A percentile compares a stretch with the other conserved stretches of the same genome.
These are phyloP conservation scores for Wickerhamomyces sp. DNA, from an alignment of 1,139 yeast species.

Conservation along the genomic window DNA sequence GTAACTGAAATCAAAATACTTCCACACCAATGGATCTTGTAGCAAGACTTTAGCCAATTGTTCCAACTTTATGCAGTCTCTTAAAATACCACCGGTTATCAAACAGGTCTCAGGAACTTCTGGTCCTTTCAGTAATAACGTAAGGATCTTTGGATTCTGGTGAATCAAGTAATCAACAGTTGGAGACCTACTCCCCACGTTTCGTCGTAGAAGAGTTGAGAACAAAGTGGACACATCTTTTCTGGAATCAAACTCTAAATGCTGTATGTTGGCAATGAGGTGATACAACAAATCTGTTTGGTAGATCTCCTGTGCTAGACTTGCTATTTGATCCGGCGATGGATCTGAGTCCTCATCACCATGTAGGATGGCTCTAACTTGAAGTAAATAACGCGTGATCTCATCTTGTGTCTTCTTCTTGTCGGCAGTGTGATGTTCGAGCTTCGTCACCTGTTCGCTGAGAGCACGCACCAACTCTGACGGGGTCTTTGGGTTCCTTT, in stretches of 20 bases:
- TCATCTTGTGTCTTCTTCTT: slow-evolving; percentile 71
- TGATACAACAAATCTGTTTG: slow-evolving; percentile 63
- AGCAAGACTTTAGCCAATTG: slow-evolving; percentile 56
- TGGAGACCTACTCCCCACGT: slow-evolving; percentile 71
- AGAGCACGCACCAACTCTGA: slow-evolving; percentile 73
- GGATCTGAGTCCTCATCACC: slow-evolving; percentile 70
- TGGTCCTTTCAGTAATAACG: slow-evolving; percentile 60
- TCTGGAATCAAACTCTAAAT: slow-evolving; percentile 82
- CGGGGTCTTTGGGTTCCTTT: slow-evolving; percentile 89
- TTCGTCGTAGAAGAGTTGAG: slow-evolving; percentile 73
- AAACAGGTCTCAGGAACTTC: slow-evolving; percentile 70
- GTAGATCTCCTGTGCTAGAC: slow-evolving; percentile 70
- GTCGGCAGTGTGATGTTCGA: slow-evolving; percentile 40
- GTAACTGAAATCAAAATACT: slow-evolving; percentile 72
- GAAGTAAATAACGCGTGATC: slow-evolving; percentile 60
- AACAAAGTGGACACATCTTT: slow-evolving; percentile 76
- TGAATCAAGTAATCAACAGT: slow-evolving; percentile 77
- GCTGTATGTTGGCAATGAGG: slow-evolving; percentile 51
- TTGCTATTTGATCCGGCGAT: slow-evolving; percentile 71
- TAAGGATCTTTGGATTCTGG: slow-evolving; percentile 60
- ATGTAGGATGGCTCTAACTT: slow-evolving; percentile 61
- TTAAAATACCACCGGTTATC: slow-evolving; percentile 69
- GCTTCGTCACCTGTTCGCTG: slow-evolving; percentile 65
- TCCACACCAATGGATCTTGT: slow-evolving; percentile 65
- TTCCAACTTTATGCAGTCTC: slow-evolving; percentile 85